phyloP scores from a whole-genome alignment of 768 basidiomycete genomes.

The Lactarius deliciosus region DNA sequence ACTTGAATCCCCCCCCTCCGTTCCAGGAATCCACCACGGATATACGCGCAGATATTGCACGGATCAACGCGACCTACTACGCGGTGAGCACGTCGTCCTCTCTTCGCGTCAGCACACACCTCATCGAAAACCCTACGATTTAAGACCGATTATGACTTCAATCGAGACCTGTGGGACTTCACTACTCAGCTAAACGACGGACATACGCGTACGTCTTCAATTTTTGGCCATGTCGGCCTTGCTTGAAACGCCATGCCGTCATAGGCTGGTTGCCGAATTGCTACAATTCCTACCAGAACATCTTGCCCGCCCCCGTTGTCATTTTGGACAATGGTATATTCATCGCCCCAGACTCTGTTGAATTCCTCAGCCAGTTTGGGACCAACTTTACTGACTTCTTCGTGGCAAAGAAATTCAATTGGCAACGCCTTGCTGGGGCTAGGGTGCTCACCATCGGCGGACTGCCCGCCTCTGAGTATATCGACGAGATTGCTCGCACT shows the following conservation, averaged over 20 bases:
- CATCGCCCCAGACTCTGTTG: slow-evolving; percentile 55
- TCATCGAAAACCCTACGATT: too few relatives aligned
- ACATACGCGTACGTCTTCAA: slow-evolving; percentile 52
- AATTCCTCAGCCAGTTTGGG: slow-evolving; percentile 49
- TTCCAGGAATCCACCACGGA: slow-evolving; percentile 46
- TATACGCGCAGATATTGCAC: slow-evolving; percentile 49
- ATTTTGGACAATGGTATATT: slow-evolving; percentile 40
- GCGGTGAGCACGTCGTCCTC: slow-evolving; percentile 35
- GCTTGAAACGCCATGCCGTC: not conserved
- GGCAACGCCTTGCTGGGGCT: slow-evolving; percentile 60
- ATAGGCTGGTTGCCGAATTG: slow-evolving; percentile 58
- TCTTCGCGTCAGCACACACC: not conserved
- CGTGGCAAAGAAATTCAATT: slow-evolving; percentile 49
- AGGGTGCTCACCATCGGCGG: slow-evolving; percentile 55
- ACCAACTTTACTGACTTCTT: slow-evolving; percentile 47
- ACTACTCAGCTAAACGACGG: slow-evolving; percentile 60
- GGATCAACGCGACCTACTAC: slow-evolving; percentile 48
- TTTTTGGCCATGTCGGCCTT: too few relatives aligned
- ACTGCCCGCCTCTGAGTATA: slow-evolving; percentile 51
- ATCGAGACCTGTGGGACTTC: slow-evolving; percentile 55
- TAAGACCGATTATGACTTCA: slow-evolving; percentile 69
- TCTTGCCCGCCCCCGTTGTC: slow-evolving; percentile 53
- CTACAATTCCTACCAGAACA: slow-evolving; percentile 45
- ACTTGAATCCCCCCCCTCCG: slow-evolving; percentile 39
- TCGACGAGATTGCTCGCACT: slow-evolving; percentile 54